Percentiles rank a stretch among this genome's conserved stretches.
Conservation (phyloP, 495 filamentous ascomycete genomes). For the Talaromyces liani region DNA sequence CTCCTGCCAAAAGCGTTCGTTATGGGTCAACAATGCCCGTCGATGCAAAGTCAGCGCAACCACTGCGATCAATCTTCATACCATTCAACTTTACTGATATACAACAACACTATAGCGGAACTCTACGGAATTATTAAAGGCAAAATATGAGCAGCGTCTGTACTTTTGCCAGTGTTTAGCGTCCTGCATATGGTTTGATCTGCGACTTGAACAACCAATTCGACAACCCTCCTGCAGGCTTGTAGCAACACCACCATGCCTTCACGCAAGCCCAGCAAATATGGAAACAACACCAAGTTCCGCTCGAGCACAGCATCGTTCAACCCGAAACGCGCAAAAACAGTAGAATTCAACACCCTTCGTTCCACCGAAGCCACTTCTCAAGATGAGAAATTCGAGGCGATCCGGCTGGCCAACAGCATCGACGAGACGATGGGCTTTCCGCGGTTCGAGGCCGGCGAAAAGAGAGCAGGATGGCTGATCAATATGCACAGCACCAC, state of each 20-base stretch:
- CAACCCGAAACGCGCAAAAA: slow-evolving; percentile 54
- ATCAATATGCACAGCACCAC: slow-evolving; percentile 89
- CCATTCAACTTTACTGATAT: neutral
- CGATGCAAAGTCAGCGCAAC: neutral
- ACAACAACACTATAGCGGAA: neutral
- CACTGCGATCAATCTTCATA: neutral
- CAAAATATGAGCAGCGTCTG: neutral
- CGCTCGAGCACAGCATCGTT: slow-evolving; percentile 42
- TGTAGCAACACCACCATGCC: slow-evolving; percentile 40
- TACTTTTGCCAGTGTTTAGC: neutral
- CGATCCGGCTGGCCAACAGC: slow-evolving; percentile 69
- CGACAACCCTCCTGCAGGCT: neutral
- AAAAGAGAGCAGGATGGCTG: slow-evolving; percentile 83
- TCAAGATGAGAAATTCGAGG: slow-evolving; percentile 78
- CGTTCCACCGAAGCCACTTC: slow-evolving; percentile 76
- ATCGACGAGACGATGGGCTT: slow-evolving; percentile 97
- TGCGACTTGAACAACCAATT: neutral
- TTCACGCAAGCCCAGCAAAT: slow-evolving; percentile 47
- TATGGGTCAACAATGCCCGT: neutral
- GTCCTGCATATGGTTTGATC: neutral
- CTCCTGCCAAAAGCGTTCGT: neutral
- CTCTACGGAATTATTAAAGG: neutral
- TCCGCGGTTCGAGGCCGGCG: slow-evolving; percentile 81
- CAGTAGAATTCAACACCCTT: slow-evolving; percentile 68
- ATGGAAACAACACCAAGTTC: slow-evolving; percentile 40